Evolutionary conservation across 371 early-diverging fungal genomes (phyloP).

Genomic region (Haplosporangium sp.): DNA sequence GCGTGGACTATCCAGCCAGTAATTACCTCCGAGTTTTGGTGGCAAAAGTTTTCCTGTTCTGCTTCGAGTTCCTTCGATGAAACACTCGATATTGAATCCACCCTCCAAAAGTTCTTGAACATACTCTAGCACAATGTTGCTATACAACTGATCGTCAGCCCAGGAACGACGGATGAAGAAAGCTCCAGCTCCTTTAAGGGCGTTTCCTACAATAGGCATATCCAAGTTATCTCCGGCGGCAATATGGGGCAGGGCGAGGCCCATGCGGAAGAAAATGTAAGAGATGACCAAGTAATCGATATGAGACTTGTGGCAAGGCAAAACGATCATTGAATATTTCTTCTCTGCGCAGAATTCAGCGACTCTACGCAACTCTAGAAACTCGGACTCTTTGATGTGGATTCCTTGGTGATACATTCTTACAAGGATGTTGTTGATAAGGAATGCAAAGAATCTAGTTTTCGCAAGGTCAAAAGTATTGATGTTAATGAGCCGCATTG

Average conservation of each 20-base stretch:
- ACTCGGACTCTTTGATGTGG: slow-evolving; percentile 86
- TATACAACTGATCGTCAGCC: slow-evolving; percentile 84
- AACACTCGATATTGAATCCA: slow-evolving; percentile 88
- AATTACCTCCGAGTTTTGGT: slow-evolving; percentile 78
- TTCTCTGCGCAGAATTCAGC: slow-evolving; percentile 63
- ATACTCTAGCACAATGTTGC: slow-evolving; percentile 79
- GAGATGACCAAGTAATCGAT: slow-evolving; percentile 90
- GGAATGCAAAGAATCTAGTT: slow-evolving; percentile 78
- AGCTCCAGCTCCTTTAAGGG: slow-evolving; percentile 81
- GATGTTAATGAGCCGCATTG: not conserved
- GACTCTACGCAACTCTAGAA: slow-evolving; percentile 70
- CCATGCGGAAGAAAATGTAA: slow-evolving; percentile 86
- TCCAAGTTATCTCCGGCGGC: slow-evolving; percentile 93
- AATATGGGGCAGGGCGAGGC: slow-evolving; percentile 87
- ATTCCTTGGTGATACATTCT: slow-evolving; percentile 88
- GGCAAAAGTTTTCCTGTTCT: slow-evolving; percentile 81
- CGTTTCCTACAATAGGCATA: slow-evolving; percentile 79
- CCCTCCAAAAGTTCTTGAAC: slow-evolving; percentile 66
- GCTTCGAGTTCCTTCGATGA: slow-evolving; percentile 90
- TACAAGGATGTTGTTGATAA: slow-evolving; percentile 80
- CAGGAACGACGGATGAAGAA: slow-evolving; percentile 88
- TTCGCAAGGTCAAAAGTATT: not conserved
- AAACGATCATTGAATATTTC: slow-evolving; percentile 80
- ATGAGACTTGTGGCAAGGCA: slow-evolving; percentile 93
- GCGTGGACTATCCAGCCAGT: no score